Base-by-base conservation (phyloP, 805 yeast genomes). In the Saccharomyces jurei region DNA sequence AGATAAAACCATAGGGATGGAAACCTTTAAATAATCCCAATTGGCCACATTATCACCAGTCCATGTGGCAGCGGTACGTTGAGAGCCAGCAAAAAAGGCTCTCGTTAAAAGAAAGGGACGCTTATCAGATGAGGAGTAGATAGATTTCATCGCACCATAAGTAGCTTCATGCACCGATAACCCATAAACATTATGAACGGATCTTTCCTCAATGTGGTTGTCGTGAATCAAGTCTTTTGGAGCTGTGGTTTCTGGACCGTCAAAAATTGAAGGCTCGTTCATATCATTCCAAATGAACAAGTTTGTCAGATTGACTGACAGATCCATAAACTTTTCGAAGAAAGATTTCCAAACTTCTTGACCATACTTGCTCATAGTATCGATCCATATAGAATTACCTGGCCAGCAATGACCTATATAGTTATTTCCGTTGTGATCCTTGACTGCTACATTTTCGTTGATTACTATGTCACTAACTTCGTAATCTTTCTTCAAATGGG, bases 401-500 rank as follows among this genome's bases (percentile, higher is more conserved):
- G 99, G 97, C 99, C 99, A 94, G 70, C 98, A 94, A 68, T 89
- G 95, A 3, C 97, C 98, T 50, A 81, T 76, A 67, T 76, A 91
- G 1, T 81, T 71, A 1, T 75, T 66, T 27, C 82, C 84, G 1
- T 68, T 59, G 22, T 70, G 68, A 50, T 80, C 73, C 57, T 73
- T 68, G 22, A 89, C 75, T 0, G 80, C 81, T 8, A 81, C 64
- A 4, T 71, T 64, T 8, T 76, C 63, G 13, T 73, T 60, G 6
- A 67, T 70, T 26, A 89, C 67, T 1, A 60, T 67, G 1, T 85
- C 77, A 63, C 89, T 85, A 1, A 89, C 81, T 14, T 72, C 71
- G 68, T 91, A 91, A 6, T 78, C 84, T 0, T 76, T 75, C 66
- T 90, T 91, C 51, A 94, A 73, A 70, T 94, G 98, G 0, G 99